phyloP scores from a whole-genome alignment of 257 asterid species.

The Solanum paucissectum region DNA sequence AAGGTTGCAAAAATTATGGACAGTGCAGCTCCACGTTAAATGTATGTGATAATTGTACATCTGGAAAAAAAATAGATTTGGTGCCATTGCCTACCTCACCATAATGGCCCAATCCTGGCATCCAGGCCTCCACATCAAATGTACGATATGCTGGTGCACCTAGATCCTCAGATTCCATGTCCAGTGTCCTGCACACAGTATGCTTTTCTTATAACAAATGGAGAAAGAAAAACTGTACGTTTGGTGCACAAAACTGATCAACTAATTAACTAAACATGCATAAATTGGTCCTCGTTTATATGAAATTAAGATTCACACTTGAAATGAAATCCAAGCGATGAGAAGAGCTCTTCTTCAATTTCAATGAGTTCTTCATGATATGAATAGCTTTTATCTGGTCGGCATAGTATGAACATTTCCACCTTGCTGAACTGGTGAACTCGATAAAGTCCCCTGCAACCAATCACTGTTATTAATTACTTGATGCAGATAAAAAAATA shows the following conservation, averaged over 20 bases:
- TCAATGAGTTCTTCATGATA: constrained; percentile 67
- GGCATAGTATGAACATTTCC: constrained; percentile 89
- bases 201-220: not conserved
- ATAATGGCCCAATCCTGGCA: constrained; percentile 90
- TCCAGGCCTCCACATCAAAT: constrained; percentile 96
- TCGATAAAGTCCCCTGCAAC: constrained; percentile 80
- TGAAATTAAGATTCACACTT: constrained; percentile 34
- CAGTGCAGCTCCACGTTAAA: not conserved
- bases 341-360: constrained; percentile 77
- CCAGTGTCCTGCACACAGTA: constrained; percentile 39
- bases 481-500: not conserved
- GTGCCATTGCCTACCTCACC: constrained; percentile 57
- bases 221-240: not conserved
- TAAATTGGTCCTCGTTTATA: not conserved
- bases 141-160: constrained; percentile 99
- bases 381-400: constrained; percentile 70
- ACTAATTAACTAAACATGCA: not conserved
- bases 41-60: not conserved
- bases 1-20: not conserved
- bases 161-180: constrained; percentile 91
- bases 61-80: not conserved
- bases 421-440: constrained; percentile 99
- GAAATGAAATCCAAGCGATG: constrained; percentile 84
- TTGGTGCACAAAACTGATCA: not conserved
- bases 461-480: constrained; percentile 5